Conservation (phyloP, 495 filamentous ascomycete genomes). For the Podospora fimiseda region DNA sequence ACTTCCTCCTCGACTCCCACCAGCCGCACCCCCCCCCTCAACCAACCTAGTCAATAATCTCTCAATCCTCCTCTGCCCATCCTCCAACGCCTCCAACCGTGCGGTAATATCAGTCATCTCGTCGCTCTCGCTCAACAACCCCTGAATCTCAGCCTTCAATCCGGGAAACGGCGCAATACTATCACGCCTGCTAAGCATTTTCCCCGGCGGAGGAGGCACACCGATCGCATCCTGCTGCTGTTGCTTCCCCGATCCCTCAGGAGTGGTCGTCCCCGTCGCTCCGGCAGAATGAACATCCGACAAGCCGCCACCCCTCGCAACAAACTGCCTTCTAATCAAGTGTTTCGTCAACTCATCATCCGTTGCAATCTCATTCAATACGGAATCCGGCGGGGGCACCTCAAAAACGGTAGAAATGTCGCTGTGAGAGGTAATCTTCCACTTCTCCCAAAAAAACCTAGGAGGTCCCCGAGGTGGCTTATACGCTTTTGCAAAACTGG, state of each 20-base stretch:
- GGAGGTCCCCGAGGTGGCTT: slow-evolving; percentile 11
- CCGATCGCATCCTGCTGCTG: background rate
- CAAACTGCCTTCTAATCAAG: slow-evolving; percentile 42
- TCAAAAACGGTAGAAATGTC: slow-evolving; percentile 66
- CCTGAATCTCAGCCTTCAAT: slow-evolving; percentile 31
- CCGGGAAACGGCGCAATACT: slow-evolving; percentile 40
- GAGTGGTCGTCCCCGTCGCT: slow-evolving; percentile 1
- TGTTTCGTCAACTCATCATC: slow-evolving; percentile 47
- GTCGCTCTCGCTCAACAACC: slow-evolving; percentile 33
- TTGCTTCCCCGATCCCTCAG: background rate
- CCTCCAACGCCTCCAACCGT: slow-evolving; percentile 35
- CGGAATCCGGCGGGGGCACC: slow-evolving; percentile 54
- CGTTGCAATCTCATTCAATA: slow-evolving; percentile 48
- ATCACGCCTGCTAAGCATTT: slow-evolving; percentile 35
- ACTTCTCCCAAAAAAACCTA: slow-evolving; percentile 41
- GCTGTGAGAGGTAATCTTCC: slow-evolving; percentile 52
- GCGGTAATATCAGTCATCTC: slow-evolving; percentile 29
- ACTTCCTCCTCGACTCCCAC: background rate
- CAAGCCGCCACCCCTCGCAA: background rate
- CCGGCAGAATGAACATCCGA: background rate
- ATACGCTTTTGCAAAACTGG: slow-evolving; percentile 2
- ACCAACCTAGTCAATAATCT: slow-evolving; percentile 26
- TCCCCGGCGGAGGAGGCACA: slow-evolving; percentile 4
- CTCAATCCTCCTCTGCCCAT: slow-evolving; percentile 33
- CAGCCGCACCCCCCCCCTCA: slow-evolving; percentile 1